These are phyloP conservation scores for Hymenoscyphus fructigenus DNA, from an alignment of 2,329 filamentous ascomycete genomes.

Conservation along the genomic window DNA sequence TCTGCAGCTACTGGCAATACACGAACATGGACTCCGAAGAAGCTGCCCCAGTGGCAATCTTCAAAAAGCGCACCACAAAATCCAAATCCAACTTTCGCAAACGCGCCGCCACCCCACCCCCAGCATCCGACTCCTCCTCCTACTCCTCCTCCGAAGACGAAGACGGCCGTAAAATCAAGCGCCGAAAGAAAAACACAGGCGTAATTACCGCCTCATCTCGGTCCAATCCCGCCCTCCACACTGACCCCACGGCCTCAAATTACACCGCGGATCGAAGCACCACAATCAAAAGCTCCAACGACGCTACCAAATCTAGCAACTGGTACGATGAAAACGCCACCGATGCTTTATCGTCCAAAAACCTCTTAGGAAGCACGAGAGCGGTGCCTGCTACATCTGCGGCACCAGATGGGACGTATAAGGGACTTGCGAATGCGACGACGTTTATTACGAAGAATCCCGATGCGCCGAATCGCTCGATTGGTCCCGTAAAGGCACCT, in stretches of 20 bases:
- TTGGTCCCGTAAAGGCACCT: conserved; percentile 85
- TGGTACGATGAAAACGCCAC: conserved; percentile 79
- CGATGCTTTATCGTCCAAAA: conserved; percentile 44
- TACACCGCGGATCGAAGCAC: conserved; percentile 61
- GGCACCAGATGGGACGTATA: conserved; percentile 67
- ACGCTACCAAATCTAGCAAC: conserved; percentile 85
- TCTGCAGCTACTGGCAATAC: neutral
- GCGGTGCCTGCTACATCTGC: conserved; percentile 33
- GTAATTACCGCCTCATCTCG: conserved; percentile 65
- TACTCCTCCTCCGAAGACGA: conserved; percentile 77
- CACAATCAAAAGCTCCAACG: conserved; percentile 67
- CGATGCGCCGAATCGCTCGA: conserved; percentile 64
- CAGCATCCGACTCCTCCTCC: conserved; percentile 59
- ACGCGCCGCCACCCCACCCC: conserved; percentile 74
- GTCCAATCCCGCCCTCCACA: conserved; percentile 40
- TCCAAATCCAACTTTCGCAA: conserved; percentile 77
- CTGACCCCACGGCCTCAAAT: conserved; percentile 51
- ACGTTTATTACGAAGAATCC: conserved; percentile 79
- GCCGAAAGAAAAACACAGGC: conserved; percentile 67
- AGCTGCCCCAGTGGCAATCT: conserved; percentile 52
- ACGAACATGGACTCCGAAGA: conserved; percentile 12
- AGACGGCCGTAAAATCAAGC: conserved; percentile 73
- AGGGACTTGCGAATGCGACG: conserved; percentile 68
- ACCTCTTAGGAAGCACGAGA: conserved; percentile 58
- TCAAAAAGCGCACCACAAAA: conserved; percentile 84